These are phyloP conservation scores for Naegleria gruberi DNA, from an alignment of 208 protist species.

Conservation along the genomic window DNA sequence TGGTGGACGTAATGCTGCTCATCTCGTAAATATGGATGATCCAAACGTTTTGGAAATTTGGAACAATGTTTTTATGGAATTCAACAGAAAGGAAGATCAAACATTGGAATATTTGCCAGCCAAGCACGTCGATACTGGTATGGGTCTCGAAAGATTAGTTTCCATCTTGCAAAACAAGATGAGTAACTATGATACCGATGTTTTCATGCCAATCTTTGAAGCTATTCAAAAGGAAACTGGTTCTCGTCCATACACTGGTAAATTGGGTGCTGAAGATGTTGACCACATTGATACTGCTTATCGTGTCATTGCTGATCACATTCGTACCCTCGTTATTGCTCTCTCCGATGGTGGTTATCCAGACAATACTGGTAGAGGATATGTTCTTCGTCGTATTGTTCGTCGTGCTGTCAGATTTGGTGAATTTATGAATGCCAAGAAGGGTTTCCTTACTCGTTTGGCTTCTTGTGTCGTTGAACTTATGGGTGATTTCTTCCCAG, in stretches of 20 bases:
- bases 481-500: conserved; percentile 83
- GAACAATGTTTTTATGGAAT: conserved; percentile 99
- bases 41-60: conserved; percentile 97
- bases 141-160: conserved; percentile 94
- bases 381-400: conserved; percentile 94
- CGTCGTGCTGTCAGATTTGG: conserved; percentile 92
- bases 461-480: conserved; percentile 73
- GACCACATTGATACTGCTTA: conserved; percentile 86
- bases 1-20: conserved; percentile 83
- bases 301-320: conserved; percentile 98
- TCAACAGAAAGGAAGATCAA: conserved; percentile 82
- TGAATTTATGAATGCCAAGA: conserved; percentile 50
- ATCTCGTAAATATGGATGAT: conserved; percentile 95
- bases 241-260: conserved; percentile 65
- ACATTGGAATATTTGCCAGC: conserved; percentile 67
- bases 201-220: conserved; percentile 92
- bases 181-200: conserved; percentile 98
- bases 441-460: conserved; percentile 85
- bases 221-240: conserved; percentile 85
- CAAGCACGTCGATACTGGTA: conserved; percentile 94
- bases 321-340: conserved; percentile 92
- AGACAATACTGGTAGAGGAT: conserved; percentile 81
- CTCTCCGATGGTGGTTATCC: conserved; percentile 92
- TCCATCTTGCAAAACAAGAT: conserved; percentile 89
- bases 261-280: conserved; percentile 61